Percentiles rank a stretch among this genome's conserved stretches.
phyloP scores from a whole-genome alignment of 2,329 filamentous ascomycete species.

The Calonectria naviculata region DNA sequence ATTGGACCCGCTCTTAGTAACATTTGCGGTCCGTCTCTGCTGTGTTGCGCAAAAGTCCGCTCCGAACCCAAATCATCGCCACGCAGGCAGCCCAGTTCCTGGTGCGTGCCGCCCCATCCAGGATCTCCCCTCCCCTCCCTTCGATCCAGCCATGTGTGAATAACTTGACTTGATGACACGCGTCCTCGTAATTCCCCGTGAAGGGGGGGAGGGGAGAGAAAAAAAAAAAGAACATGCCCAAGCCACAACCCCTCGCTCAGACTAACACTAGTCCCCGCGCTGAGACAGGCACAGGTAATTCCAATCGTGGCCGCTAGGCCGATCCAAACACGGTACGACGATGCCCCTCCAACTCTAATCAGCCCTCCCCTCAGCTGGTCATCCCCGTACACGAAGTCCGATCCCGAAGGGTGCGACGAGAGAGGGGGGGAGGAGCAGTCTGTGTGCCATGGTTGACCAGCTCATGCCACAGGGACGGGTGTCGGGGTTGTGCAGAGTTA shows the following conservation, averaged over 20 bases:
- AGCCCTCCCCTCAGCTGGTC: not conserved
- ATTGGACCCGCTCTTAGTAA: not conserved
- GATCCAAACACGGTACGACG: not conserved
- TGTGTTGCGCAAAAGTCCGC: not conserved
- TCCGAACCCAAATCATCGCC: not conserved
- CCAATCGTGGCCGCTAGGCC: not conserved
- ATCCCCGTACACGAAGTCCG: no score
- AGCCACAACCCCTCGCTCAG: not conserved
- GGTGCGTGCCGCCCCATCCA: no score
- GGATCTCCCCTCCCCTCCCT: not conserved
- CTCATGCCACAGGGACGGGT: not conserved
- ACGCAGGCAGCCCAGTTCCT: not conserved
- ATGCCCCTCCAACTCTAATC: not conserved
- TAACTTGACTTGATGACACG: no score
- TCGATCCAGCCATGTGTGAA: no score
- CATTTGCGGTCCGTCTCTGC: not conserved
- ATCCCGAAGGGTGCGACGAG: not conserved
- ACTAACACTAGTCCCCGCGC: not conserved
- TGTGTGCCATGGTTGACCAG: not conserved
- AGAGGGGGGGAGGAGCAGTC: not conserved
- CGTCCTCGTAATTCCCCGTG: not conserved
- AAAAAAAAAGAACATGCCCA: not conserved
- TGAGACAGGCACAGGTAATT: slow-evolving; percentile 1
- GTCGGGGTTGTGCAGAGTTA: not conserved
- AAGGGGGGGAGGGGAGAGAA: no score